Conservation (phyloP, 306 rosid species). For the Adenanthera pavonina region DNA sequence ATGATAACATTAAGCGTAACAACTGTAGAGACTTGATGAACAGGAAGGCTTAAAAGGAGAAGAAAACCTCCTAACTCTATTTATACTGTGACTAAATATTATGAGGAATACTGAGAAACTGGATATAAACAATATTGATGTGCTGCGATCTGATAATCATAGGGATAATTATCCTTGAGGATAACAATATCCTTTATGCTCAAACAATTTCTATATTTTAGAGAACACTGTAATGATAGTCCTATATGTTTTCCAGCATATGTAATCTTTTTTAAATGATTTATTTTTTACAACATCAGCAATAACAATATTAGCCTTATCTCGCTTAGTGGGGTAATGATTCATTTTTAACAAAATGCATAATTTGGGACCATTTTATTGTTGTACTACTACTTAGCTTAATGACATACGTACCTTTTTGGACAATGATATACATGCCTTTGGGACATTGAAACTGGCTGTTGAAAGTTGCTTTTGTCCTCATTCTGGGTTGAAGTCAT, state of each 20-base stretch:
- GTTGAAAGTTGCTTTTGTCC: neutral
- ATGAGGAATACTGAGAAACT: neutral
- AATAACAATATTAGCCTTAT: too few relatives aligned
- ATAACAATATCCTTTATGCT: neutral
- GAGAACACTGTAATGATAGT: neutral
- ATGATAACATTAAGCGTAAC: neutral
- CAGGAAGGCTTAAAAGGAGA: neutral
- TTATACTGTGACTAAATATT: neutral
- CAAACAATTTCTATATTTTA: neutral
- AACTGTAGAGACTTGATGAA: neutral
- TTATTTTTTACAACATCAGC: too few relatives aligned
- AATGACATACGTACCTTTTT: neutral
- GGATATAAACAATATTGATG: neutral
- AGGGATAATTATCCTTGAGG: neutral
- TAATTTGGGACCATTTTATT: neutral
- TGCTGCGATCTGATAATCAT: neutral
- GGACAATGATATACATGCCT: neutral
- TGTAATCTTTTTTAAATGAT: neutral
- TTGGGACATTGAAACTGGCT: neutral
- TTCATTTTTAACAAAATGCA: neutral
- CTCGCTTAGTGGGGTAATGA: too few relatives aligned
- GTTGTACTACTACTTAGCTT: neutral
- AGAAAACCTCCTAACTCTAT: neutral
- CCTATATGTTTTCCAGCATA: neutral
- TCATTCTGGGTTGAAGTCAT: neutral